These are phyloP conservation scores for Coemansia sp. DNA, from an alignment of 192 early-diverging fungal genomes.

Conservation along the genomic window DNA sequence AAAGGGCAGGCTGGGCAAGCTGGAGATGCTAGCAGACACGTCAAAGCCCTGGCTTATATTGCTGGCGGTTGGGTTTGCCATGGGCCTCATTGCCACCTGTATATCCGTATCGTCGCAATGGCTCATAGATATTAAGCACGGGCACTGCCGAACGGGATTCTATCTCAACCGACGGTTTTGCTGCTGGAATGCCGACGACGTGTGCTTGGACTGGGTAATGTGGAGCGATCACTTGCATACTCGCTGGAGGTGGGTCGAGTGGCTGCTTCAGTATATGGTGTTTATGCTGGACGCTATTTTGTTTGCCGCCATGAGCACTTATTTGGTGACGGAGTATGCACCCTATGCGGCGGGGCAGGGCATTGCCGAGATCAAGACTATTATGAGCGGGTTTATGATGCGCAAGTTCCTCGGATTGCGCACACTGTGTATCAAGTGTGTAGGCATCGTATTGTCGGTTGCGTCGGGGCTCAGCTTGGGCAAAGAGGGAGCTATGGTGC, in stretches of 20 bases:
- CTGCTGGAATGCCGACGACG: conserved; percentile 74
- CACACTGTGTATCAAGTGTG: conserved; percentile 80
- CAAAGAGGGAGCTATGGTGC: conserved; percentile 96
- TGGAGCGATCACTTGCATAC: conserved; percentile 60
- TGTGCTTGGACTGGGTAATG: conserved; percentile 62
- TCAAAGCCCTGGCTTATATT: conserved; percentile 49
- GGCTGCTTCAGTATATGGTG: conserved; percentile 50
- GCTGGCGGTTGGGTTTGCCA: conserved; percentile 42
- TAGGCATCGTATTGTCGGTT: conserved; percentile 85
- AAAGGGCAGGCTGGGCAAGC: conserved; percentile 14
- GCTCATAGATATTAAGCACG: conserved; percentile 83
- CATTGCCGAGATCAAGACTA: conserved; percentile 83
- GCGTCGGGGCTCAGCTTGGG: conserved; percentile 91
- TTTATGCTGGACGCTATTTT: conserved; percentile 39
- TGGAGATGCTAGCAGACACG: conserved; percentile 27
- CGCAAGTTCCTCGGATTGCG: conserved; percentile 68
- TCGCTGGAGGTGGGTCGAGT: conserved; percentile 44
- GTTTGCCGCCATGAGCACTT: conserved; percentile 77
- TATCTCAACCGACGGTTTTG: conserved; percentile 83
- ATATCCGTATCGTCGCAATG: conserved; percentile 62
- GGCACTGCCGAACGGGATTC: conserved; percentile 80
- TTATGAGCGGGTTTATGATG: conserved; percentile 77
- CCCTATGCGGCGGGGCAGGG: conserved; percentile 81
- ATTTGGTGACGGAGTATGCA: conserved; percentile 76
- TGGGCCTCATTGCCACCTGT: conserved; percentile 52